These are phyloP conservation scores for Vickermania ingenoplastis DNA, from an alignment of 208 protist species.

Conservation along the genomic window DNA sequence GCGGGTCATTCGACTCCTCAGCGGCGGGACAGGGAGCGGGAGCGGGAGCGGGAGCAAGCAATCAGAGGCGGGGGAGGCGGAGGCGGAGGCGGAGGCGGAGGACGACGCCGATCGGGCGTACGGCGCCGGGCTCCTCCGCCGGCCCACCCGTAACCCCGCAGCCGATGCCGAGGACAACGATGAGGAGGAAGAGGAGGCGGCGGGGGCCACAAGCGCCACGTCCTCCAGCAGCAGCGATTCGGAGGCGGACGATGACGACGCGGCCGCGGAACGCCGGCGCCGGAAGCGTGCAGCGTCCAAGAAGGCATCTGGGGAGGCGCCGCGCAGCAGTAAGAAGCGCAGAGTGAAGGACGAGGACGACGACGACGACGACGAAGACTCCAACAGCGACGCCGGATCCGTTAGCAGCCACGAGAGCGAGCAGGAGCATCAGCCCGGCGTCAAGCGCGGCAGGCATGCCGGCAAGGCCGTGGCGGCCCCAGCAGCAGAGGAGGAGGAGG, in stretches of 20 bases:
- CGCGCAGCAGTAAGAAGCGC: not conserved
- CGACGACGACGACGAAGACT: slow-evolving; percentile 6
- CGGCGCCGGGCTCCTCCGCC: not conserved
- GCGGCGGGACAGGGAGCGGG: slow-evolving; percentile 12
- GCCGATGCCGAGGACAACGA: not conserved
- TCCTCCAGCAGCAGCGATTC: not conserved
- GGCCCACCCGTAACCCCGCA: not conserved
- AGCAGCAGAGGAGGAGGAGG: not conserved
- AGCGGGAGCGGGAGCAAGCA: slow-evolving; percentile 4
- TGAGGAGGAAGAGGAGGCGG: not conserved
- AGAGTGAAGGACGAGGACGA: not conserved
- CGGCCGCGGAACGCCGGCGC: not conserved
- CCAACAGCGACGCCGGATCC: not conserved
- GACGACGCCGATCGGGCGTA: slow-evolving; percentile 9
- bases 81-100: slow-evolving; percentile 9
- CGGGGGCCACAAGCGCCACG: not conserved
- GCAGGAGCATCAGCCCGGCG: slow-evolving; percentile 13
- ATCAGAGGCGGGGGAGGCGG: not conserved
- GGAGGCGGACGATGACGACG: not conserved
- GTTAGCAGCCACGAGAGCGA: slow-evolving; percentile 10
- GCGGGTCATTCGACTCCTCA: slow-evolving; percentile 38
- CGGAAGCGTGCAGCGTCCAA: not conserved
- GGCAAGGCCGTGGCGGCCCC: slow-evolving; percentile 13
- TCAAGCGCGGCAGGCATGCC: not conserved
- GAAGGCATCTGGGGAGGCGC: not conserved